Evolutionary conservation across 176 grass and related monocot species (phyloP), one percentile per base, ranked within the genome.

Genomic region (Aechmea fasciata): DNA sequence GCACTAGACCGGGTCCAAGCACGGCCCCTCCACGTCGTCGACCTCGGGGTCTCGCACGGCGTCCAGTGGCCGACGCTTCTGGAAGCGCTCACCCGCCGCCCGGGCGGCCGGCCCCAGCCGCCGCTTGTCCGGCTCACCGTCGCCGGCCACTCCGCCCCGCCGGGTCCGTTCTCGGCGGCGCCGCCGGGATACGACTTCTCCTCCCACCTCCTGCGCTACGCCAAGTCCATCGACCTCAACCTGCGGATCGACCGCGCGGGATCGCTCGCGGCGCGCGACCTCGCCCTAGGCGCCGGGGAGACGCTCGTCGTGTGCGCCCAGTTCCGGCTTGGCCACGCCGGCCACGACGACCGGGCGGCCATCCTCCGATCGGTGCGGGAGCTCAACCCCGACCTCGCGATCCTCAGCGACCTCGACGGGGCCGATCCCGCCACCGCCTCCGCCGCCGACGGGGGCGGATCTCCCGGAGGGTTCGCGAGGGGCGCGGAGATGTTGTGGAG

Each of bases 1-100:
- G 49, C 59, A 9, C 0, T 52, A 17, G 76, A 71, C 3, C 48
- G 25, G 22, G 65, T 65, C 2, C 68, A 63, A 1, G 12, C 66
- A 13, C 70, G 71, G 52, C 48, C 77, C 51, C 75, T 99, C 52
- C 94, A 99, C 82, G 76, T 99, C 33, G 75, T 93, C 3, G 94
- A 99, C 66, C 57, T 99, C 61, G 94, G 94, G 64, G 87, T 90
- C 25, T 99, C 94, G 22, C 94, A 99, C 71, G 94, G 94, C 49
- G 87, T 99, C 71, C 94, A 99, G 80, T 99, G 94, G 94, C 94
- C 94, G 20, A 99, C 94, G 62, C 85, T 99, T n/a, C 79, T 99
- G 14, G 89, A 99, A 63, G 85, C 94, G 13, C 84, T 99, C 20
- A 89, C 86, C 11, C 84, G 83, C 17, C 62, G 77, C 59, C 74